Evolutionary conservation across 2,329 filamentous ascomycete genomes (phyloP), one percentile per base, ranked within the genome.

Genomic region (Ilyonectria sp.): DNA sequence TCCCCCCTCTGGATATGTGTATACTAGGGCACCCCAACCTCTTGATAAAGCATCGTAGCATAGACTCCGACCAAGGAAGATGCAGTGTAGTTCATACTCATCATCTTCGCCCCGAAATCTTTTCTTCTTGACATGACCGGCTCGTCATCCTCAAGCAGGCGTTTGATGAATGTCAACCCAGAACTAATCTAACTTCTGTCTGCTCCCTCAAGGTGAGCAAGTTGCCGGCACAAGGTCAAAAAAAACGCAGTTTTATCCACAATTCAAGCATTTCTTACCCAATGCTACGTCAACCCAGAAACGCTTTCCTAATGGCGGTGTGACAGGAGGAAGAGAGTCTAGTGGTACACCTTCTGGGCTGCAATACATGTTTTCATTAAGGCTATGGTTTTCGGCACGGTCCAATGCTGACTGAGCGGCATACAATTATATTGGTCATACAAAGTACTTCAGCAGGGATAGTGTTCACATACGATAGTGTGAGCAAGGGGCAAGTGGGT

Each of bases 301-400:
- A 80, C 75, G 0, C 53, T 85, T 1, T 74, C 73, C 0, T 80
- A 84, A 52, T 84, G 80, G 81, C 85, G 84, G 83, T 73, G 78
- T 55, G 83, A 85, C 61, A 67, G 79, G 4, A 69, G 83, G 1
- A 82, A 83, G 33, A 76, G 79, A 0, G 79, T 81, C 0, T 83
- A 85, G 56, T 26, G 3, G 23, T 26, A 26, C 23, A 26, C 23
- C 4, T 26, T 26, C 4, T 26, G 3, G 23, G 23, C 85, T 4
- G 69, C 69, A 6, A 60, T 84, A 1, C 49, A 84, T 0, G 35
- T 73, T 15, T 70, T 82, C 29, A 21, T 59, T 0, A 49, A 70
- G 7, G 83, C 78, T 0, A 72, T 81, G 3, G 74, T 82, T 56
- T 82, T 86, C 71, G 78, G 83, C 3, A 19, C 85, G 15, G 67